These are phyloP conservation scores for Podospora bellae-mahoneyi DNA, from an alignment of 495 filamentous ascomycete species.

Conservation along the genomic window DNA sequence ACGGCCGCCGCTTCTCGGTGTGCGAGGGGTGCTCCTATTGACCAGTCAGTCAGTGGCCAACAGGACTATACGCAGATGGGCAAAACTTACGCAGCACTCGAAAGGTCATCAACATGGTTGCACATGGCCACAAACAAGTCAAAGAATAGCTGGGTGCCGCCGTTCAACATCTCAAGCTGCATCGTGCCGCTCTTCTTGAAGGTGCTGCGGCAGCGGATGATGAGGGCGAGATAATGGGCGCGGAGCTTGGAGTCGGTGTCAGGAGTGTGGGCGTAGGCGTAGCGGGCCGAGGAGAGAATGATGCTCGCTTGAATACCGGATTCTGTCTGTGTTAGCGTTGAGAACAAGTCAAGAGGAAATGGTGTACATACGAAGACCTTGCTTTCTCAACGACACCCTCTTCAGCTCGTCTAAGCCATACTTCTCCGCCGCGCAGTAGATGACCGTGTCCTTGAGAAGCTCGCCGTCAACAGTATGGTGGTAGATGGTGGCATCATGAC, in stretches of 20 bases:
- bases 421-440: constrained; percentile 84
- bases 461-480: constrained; percentile 60
- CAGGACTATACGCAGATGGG: not conserved
- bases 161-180: constrained; percentile 89
- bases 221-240: constrained; percentile 88
- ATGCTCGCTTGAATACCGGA: constrained; percentile 78
- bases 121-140: constrained; percentile 90
- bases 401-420: constrained; percentile 81
- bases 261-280: constrained; percentile 83
- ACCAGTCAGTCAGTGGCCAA: not conserved
- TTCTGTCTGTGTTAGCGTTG: constrained; percentile 39
- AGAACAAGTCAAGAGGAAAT: not conserved
- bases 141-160: constrained; percentile 79
- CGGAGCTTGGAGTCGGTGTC: constrained; percentile 83
- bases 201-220: constrained; percentile 76
- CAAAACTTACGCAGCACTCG: constrained; percentile 44
- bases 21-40: constrained; percentile 41
- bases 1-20: constrained; percentile 41
- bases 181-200: constrained; percentile 96
- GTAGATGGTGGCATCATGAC: constrained; percentile 64
- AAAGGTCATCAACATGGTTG: constrained; percentile 75
- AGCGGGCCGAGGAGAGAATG: constrained; percentile 78
- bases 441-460: constrained; percentile 81
- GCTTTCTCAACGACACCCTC: constrained; percentile 77
- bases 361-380: constrained; percentile 59